Conservation (phyloP, 176 grass and related monocot species). For the Hyparrhenia diplandra region DNA sequence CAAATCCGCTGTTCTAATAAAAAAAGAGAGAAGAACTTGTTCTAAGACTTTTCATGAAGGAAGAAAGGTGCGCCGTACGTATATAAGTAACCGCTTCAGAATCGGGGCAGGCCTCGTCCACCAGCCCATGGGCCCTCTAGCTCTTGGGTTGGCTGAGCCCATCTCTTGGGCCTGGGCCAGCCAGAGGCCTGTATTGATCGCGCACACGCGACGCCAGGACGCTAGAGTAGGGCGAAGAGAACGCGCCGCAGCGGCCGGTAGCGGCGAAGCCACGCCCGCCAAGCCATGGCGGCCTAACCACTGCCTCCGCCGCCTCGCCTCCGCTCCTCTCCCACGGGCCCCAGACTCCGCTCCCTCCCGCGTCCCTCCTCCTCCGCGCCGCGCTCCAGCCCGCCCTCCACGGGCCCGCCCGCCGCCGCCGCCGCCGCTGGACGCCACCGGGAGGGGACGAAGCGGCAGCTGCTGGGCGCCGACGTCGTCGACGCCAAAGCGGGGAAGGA, state of each 20-base stretch:
- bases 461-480: neutral
- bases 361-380: neutral
- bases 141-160: no score
- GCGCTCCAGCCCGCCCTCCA: conserved; percentile 13
- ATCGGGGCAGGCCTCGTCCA: no score
- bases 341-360: neutral
- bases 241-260: no score
- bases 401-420: neutral
- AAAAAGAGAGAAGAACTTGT: no score
- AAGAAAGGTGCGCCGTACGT: no score
- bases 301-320: neutral
- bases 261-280: no score
- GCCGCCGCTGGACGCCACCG: neutral
- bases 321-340: conserved; percentile 17
- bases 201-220: neutral
- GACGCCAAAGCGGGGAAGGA: neutral
- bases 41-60: no score
- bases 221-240: neutral
- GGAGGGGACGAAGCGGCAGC: neutral
- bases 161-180: neutral
- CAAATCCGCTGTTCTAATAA: no score
- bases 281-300: conserved; percentile 31
- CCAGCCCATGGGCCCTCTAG: no score
- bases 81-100: no score
- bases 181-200: neutral